Base-by-base conservation (phyloP, 495 filamentous ascomycete genomes). In the Rusavskia elegans region DNA sequence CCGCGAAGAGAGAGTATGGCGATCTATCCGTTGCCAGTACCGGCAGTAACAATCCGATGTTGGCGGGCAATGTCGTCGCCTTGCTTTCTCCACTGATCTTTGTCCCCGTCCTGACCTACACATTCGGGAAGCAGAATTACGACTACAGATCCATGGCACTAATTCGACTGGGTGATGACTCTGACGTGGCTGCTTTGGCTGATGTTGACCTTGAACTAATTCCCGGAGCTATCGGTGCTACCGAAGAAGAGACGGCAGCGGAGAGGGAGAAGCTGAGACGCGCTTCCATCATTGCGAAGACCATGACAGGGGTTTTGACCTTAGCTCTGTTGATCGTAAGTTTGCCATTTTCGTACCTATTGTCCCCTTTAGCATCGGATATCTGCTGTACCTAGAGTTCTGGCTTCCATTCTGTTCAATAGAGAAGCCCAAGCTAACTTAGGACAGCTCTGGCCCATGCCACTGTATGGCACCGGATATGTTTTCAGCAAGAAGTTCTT, bases 401-500 rank as follows among this genome's bases (percentile, higher is more conserved):
- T 13, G 32, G 32, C 32, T 35, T 35, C 6, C 32, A 7, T 8
- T 35, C 2, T 7, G 32, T 5, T 11, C 13, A 7, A 35, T 14
- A 35, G 5, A 35, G 32, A 35, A 42, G 20, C 14, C 2, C 20
- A 42, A 19, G 40, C 40, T 42, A 19, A 42, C 40, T 19, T 42
- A 13, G 10, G 10, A 14, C 16, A 42, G 40, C 75, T 95, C 45
- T 97, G 90, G 90, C 90, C 90, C 9, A 92, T 95, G 73, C 90
- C 90, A 1, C 79, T 97, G 80, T 97, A 93, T 62, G 90, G 87
- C 8, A 72, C 73, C 7, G 78, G 77, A 20, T 97, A 97, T 61
- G 76, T 95, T 37, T 95, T 95, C 70, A 84, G 79, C 63, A 89
- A 87, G 70, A 74, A 76, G 44, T 95, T 95, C 72, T 95, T 95